Evolutionary conservation across 345 rosid species (phyloP).

Genomic region (Populus deltoides): DNA sequence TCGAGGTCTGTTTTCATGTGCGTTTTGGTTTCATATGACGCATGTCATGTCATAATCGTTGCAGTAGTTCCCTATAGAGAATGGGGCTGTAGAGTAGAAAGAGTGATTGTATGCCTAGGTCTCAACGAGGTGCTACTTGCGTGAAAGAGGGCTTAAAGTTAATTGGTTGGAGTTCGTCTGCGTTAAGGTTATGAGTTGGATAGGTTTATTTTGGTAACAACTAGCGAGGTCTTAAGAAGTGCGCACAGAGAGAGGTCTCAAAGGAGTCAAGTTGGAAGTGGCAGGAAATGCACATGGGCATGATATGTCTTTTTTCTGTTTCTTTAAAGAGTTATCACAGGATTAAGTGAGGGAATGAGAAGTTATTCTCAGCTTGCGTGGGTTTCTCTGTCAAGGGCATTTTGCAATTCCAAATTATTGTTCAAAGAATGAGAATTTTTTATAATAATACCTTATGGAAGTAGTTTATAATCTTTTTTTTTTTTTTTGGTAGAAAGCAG

Average conservation of each 20-base stretch:
- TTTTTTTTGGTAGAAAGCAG: background rate
- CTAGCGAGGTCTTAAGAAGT: conserved; percentile 21
- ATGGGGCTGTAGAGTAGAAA: conserved; percentile 18
- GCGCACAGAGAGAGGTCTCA: background rate
- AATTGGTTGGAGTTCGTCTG: conserved; percentile 36
- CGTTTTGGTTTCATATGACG: conserved; percentile 19
- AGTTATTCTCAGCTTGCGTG: conserved; percentile 31
- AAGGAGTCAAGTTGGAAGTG: conserved; percentile 8
- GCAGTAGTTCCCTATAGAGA: background rate
- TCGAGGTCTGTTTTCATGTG: conserved; percentile 6
- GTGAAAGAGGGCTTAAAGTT: conserved; percentile 28
- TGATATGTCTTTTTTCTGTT: conserved; percentile 38
- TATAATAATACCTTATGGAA: conserved; percentile 20
- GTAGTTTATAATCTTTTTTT: conserved; percentile 14
- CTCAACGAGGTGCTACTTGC: conserved; percentile 20
- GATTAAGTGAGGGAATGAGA: conserved; percentile 34
- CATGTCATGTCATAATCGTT: conserved; percentile 4
- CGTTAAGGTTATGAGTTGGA: conserved; percentile 32
- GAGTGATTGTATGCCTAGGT: conserved; percentile 35
- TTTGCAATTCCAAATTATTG: conserved; percentile 41
- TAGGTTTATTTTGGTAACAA: conserved; percentile 13
- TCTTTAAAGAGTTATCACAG: conserved; percentile 21
- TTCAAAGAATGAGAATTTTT: conserved; percentile 33
- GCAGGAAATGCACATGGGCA: conserved; percentile 57
- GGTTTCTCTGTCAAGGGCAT: conserved; percentile 26